Evolutionary conservation across 1,284 basidiomycete genomes (phyloP).

Genomic region (Leccinum fallax): DNA sequence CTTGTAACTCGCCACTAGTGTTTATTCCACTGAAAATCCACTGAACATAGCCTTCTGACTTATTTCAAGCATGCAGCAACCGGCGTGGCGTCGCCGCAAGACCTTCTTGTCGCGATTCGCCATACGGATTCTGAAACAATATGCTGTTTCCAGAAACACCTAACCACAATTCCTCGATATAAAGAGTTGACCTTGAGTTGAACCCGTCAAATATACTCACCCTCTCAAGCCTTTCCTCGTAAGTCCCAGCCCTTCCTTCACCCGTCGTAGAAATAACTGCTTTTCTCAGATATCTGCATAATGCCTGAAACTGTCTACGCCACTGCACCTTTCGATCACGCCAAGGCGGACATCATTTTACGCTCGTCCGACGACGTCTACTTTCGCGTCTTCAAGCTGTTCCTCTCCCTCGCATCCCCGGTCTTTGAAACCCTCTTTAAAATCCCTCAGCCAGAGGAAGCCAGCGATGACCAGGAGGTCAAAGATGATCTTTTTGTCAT

Average conservation of each 20-base stretch:
- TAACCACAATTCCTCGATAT: no score
- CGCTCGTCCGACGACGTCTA: constrained; percentile 36
- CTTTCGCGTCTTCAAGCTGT: constrained; percentile 33
- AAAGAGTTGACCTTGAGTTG: no score
- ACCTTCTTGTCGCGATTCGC: no score
- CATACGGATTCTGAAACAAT: no score
- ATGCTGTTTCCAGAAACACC: no score
- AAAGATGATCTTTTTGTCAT: constrained; percentile 25
- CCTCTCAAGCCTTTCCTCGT: not conserved
- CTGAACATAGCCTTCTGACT: no score
- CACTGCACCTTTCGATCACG: constrained; percentile 20
- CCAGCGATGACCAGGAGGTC: not conserved
- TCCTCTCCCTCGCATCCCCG: constrained; percentile 39
- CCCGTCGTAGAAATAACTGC: not conserved
- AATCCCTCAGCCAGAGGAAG: constrained; percentile 29
- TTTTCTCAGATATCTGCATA: not conserved
- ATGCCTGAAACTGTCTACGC: constrained; percentile 7
- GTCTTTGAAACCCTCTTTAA: constrained; percentile 42
- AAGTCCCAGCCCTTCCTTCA: no score
- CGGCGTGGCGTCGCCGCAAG: no score
- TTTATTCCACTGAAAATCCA: no score
- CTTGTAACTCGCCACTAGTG: no score
- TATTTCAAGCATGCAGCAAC: not conserved
- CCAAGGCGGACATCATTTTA: constrained; percentile 37
- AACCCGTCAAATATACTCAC: not conserved